Percentiles rank a stretch among this genome's conserved stretches.
phyloP scores from a whole-genome alignment of 2,329 filamentous ascomycete species.

The Xylariaceae sp. region DNA sequence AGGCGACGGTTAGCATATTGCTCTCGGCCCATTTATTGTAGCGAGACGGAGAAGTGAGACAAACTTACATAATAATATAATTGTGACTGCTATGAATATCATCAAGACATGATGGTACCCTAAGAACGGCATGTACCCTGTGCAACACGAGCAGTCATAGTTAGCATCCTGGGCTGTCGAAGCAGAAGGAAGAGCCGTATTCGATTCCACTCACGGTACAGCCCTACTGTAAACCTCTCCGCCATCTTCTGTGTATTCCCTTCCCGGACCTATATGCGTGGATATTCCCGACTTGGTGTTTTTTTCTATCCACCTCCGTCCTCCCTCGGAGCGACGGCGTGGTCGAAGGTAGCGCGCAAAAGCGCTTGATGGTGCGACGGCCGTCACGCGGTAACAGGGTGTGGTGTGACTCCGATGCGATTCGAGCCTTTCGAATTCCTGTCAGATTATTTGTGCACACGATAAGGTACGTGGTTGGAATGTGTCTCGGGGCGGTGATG shows the following conservation, averaged over 20 bases:
- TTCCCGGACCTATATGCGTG: slow-evolving; percentile 13
- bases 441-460: slow-evolving; percentile 25
- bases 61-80: slow-evolving; percentile 92
- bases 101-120: slow-evolving; percentile 86
- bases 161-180: no score
- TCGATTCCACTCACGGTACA: slow-evolving; percentile 28
- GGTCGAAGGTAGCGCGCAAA: slow-evolving; percentile 20
- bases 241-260: slow-evolving; percentile 10
- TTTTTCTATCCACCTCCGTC: slow-evolving; percentile 27
- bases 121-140: slow-evolving; percentile 64
- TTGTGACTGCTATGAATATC: slow-evolving; percentile 89
- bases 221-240: slow-evolving; percentile 28
- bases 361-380: slow-evolving; percentile 19
- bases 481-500: slow-evolving; percentile 1
- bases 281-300: slow-evolving; percentile 17
- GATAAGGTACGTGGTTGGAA: no score
- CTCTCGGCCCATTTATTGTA: no score
- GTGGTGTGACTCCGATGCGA: no score
- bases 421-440: slow-evolving; percentile 18
- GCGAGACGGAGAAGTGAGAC: no score
- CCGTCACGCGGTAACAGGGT: slow-evolving; percentile 6
- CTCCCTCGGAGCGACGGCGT: slow-evolving; percentile 30
- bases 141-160: no score
- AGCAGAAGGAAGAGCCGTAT: no score
- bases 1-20: no score